phyloP scores from a whole-genome alignment of 2,329 filamentous ascomycete species.

The Neonectria coccinea region DNA sequence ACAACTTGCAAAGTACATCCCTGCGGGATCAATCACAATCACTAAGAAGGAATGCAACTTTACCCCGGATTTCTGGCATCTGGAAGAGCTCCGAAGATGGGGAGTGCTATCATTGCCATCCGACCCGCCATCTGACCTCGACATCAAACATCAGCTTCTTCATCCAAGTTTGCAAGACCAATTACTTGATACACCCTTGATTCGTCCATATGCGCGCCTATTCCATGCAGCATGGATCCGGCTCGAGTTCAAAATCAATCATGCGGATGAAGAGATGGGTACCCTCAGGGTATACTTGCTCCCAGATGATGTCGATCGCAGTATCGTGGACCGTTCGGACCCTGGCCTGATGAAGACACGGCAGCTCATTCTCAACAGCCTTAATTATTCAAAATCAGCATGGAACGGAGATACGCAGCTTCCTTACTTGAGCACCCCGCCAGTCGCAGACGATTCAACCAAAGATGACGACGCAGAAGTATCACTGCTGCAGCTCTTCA shows the following conservation, averaged over 20 bases:
- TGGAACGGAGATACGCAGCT: constrained; percentile 63
- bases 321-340: constrained; percentile 62
- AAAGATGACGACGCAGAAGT: constrained; percentile 48
- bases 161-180: constrained; percentile 41
- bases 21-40: constrained; percentile 55
- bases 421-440: constrained; percentile 23
- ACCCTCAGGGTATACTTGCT: constrained; percentile 70
- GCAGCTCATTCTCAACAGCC: constrained; percentile 58
- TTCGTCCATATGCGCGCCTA: constrained; percentile 47
- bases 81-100: constrained; percentile 42
- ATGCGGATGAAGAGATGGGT: constrained; percentile 36
- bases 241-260: constrained; percentile 52
- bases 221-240: constrained; percentile 57
- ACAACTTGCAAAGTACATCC: constrained; percentile 50
- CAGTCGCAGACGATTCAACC: constrained; percentile 4
- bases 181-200: constrained; percentile 44
- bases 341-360: constrained; percentile 59
- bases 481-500: constrained; percentile 78
- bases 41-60: constrained; percentile 33
- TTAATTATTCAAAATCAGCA: constrained; percentile 66
- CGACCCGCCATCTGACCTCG: constrained; percentile 25
- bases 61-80: constrained; percentile 29
- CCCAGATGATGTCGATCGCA: constrained; percentile 72
- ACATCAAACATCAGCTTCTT: constrained; percentile 20
- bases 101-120: constrained; percentile 40